Evolutionary conservation across 345 rosid genomes (phyloP).

Genomic region (Salix koriyanagi): DNA sequence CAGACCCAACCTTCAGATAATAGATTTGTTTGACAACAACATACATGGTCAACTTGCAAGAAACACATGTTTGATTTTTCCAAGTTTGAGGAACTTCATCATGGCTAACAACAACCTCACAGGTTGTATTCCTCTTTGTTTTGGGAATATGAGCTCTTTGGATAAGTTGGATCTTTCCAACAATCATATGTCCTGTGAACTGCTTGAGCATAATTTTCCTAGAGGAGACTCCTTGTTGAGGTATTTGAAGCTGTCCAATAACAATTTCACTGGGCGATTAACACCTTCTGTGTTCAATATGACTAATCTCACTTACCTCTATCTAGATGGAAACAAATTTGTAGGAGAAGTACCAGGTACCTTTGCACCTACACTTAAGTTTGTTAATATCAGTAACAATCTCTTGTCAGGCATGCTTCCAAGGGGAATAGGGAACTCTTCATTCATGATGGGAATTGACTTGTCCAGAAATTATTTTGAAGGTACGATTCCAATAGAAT

Average conservation of each 20-base stretch:
- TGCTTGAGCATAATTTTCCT: not conserved
- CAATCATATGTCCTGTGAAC: not conserved
- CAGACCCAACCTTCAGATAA: not conserved
- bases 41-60: constrained; percentile 6
- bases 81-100: not conserved
- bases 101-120: constrained; percentile 9
- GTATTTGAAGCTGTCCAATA: not conserved
- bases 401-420: not conserved
- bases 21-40: constrained; percentile 9
- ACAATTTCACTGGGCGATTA: not conserved
- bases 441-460: not conserved
- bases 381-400: not conserved
- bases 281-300: not conserved
- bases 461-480: not conserved
- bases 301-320: not conserved
- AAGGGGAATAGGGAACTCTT: not conserved
- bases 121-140: constrained; percentile 20
- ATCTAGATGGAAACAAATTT: constrained; percentile 7
- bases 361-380: rapidly evolving
- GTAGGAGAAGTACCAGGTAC: not conserved
- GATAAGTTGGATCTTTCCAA: not conserved
- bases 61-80: not conserved
- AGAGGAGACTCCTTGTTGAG: no score
- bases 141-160: not conserved
- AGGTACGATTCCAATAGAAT: not conserved